Base-by-base conservation (phyloP, 2,329 filamentous ascomycete species). In the Apiospora koreana region DNA sequence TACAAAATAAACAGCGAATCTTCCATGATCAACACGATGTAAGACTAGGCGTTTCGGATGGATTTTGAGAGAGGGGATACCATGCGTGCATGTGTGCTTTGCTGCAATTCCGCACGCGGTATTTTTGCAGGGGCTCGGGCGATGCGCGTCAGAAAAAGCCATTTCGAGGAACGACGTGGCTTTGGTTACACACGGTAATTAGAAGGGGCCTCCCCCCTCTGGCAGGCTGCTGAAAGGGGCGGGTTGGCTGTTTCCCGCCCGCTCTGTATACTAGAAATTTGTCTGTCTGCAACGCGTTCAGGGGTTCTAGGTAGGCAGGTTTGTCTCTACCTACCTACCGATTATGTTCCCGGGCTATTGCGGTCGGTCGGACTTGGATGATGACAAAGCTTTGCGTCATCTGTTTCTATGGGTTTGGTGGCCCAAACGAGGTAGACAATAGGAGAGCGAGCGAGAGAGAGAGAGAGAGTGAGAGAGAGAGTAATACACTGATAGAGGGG, bases 1-100 rank as follows among this genome's bases (percentile, higher is more conserved):
- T 23, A 35, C 7, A n/a, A n/a, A 16, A 28, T 7, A 18, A 5
- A 45, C 16, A 46, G 42, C 65, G 25, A 31, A 46, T 46, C 41
- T 31, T 68, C 10, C 23, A 65, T 46, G 66, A 69, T 65, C 41
- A 41, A 35, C 62, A 38, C 65, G 31, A 68, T 71, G 69, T 71
- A 71, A 46, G 69, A 69, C 48, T 71, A 42, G 69, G 69, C 69
- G 69, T 71, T 71, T 65, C 8, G 65, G 69, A 46, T 67, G 65
- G 42, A 46, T 67, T 67, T 67, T 46, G 42, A 67, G 64, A 67
- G 64, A 35, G 41, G 65, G 45, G 42, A 67, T 67, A 67, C 65
- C 65, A 67, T 67, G 65, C 65, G 46, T 28, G 65, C 45, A 46
- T 31, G 65, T 46, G 21, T n/a, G 54, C 54, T 62, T 62, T 62